Base-by-base conservation (phyloP, 2,329 filamentous ascomycete genomes). In the Trichoderma polysporum region DNA sequence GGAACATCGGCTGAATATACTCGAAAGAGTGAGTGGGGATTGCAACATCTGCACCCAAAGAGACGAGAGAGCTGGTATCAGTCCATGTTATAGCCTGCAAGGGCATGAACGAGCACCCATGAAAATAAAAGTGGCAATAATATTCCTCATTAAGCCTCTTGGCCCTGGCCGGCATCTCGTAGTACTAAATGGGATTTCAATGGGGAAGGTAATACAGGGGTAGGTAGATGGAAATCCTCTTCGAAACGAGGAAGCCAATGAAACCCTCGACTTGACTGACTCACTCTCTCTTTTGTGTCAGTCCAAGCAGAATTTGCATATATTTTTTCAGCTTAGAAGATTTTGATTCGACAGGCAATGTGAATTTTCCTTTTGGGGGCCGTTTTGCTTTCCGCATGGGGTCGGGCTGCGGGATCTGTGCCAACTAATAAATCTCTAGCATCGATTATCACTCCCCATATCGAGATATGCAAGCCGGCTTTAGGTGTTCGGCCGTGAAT, bases 341-440 rank as follows among this genome's bases (percentile, higher is more conserved):
- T 63, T 54, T 49, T 37, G 49, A 33, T 63, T 63, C 60, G 50
- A n/a, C 19, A 35, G 31, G n/a, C 57, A 41, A 49, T 50, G 58
- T 29, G n/a, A 13, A 50, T 27, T 29, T 12, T n/a, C n/a, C n/a
- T 45, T 45, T 10, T 45, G 41, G 41, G 9, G 39, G 2, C 39
- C n/a, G n/a, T n/a, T n/a, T n/a, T 45, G n/a, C n/a, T 41, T 17
- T 39, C 35, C 35, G 39, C 15, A 22, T 49, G 41, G 41, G n/a
- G 41, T 39, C 57, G 13, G 33, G 29, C 31, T 17, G 12, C 19
- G 35, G 27, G 27, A 45, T 47, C 56, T 41, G 37, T 31, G 27
- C n/a, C 54, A 12, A 19, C 37, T n/a, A 45, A 45, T 10, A 12
- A 39, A 27, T 58, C 54, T 39, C 25, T 25, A 19, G 15, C 17